Evolutionary conservation across 139 green algal genomes (phyloP), one percentile per base, ranked within the genome.

Genomic region (Ettlia oleoabundans): DNA sequence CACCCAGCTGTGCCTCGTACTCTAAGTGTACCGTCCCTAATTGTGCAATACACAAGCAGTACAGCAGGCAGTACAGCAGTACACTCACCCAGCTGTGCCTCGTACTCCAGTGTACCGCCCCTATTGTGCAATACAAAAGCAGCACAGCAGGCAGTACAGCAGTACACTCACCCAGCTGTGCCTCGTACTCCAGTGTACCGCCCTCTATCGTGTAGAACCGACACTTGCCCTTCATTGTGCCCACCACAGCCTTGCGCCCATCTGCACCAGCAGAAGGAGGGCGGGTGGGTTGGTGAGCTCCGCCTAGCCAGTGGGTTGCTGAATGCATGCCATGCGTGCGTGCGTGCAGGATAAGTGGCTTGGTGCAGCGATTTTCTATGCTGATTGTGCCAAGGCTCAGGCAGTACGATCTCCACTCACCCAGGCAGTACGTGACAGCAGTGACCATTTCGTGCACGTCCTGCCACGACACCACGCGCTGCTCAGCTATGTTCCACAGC

Each of bases 361-460:
- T n/a, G n/a, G n/a, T n/a, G n/a, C n/a, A n/a, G n/a, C n/a, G n/a
- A n/a, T n/a, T n/a, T n/a, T n/a, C n/a, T n/a, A n/a, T n/a, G n/a
- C n/a, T n/a, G n/a, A n/a, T n/a, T n/a, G n/a, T n/a, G n/a, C n/a
- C n/a, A n/a, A 10, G 10, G 47, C 47, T 15, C 47, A 58, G 47
- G 47, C 47, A 68, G 30, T 9, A 33, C n/a, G 33, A 19, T 35
- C 1, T 37, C 1, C 21, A 35, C 51, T 26, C 52, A 68, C 73
- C 73, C 26, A 40, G 64, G 0, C 82, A 87, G 80, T 95, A 98
- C n/a, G 76, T 69, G 38, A 91, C 86, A 0, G 96, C 93, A 0
- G 96, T 98, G 38, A 98, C 89, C 92, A 98, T 95, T 86, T 99
- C 96, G 78, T 93, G 92, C 82, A 97, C 86, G 81, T 97, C 90